A percentile compares a stretch with the other conserved stretches of the same genome.
These are phyloP conservation scores for Leccinum boreale DNA, from an alignment of 768 basidiomycete genomes.

Conservation along the genomic window DNA sequence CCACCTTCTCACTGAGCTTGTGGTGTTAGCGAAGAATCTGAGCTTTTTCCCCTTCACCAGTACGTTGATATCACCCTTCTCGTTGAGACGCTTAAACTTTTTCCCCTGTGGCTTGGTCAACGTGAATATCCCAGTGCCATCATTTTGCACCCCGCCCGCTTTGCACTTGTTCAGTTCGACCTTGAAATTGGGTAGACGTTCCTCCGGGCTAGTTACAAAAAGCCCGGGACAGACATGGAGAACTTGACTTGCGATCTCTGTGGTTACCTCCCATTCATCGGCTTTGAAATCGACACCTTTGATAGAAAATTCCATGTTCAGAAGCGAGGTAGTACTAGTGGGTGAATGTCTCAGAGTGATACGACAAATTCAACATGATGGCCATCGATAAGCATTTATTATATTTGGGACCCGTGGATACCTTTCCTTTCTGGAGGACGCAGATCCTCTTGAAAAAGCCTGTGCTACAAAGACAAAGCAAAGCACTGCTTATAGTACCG, in stretches of 20 bases:
- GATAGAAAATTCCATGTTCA: slow-evolving; percentile 39
- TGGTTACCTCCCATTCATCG: slow-evolving; percentile 54
- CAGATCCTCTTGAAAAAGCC: slow-evolving; percentile 1
- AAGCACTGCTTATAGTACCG: background rate
- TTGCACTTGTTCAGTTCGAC: slow-evolving; percentile 50
- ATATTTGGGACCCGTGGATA: background rate
- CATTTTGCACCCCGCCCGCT: slow-evolving; percentile 53
- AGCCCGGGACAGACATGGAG: slow-evolving; percentile 43
- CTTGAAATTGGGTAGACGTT: slow-evolving; percentile 52
- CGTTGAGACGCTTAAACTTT: slow-evolving; percentile 46
- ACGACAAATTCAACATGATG: background rate
- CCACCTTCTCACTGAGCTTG: slow-evolving; percentile 3
- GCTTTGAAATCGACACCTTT: slow-evolving; percentile 35
- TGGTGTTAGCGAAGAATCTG: slow-evolving; percentile 19
- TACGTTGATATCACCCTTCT: slow-evolving; percentile 36
- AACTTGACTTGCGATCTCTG: slow-evolving; percentile 45
- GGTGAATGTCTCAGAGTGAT: background rate
- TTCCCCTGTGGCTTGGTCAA: slow-evolving; percentile 33
- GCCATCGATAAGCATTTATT: slow-evolving; percentile 6
- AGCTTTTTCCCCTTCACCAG: slow-evolving; percentile 41
- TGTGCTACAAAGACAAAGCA: background rate
- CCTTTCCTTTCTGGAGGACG: slow-evolving; percentile 8
- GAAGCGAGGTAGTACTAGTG: background rate
- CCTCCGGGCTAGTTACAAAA: slow-evolving; percentile 23
- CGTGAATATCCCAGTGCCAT: slow-evolving; percentile 44